phyloP scores from a whole-genome alignment of 495 filamentous ascomycete genomes.

The Xylaria palmicola region DNA sequence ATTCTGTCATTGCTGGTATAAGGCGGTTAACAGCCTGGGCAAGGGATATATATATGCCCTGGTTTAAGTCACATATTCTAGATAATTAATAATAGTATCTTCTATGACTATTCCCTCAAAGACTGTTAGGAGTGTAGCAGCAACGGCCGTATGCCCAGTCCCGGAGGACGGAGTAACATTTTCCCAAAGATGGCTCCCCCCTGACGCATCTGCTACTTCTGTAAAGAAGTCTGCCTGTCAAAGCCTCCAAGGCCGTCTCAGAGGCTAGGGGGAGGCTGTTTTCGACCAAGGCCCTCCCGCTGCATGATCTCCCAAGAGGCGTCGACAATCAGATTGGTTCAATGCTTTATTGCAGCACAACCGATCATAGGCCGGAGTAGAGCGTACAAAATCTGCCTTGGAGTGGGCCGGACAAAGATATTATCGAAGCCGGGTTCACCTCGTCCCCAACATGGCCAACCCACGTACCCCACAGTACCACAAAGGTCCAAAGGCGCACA shows the following conservation, averaged over 20 bases:
- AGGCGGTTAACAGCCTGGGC: constrained; percentile 8
- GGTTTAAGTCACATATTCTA: constrained; percentile 11
- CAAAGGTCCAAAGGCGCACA: background rate
- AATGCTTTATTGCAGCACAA: background rate
- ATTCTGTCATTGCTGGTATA: constrained; percentile 9
- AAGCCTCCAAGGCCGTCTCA: background rate
- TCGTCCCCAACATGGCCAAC: background rate
- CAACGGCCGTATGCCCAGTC: background rate
- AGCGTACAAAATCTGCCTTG: background rate
- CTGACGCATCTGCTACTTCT: background rate
- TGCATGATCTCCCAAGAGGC: background rate
- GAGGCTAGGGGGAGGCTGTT: background rate
- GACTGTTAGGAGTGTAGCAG: no score
- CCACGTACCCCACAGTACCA: background rate
- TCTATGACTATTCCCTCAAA: no score
- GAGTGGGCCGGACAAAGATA: background rate
- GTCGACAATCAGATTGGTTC: background rate
- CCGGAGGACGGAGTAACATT: background rate
- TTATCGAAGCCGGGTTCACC: background rate
- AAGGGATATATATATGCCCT: constrained; percentile 11
- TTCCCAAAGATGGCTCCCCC: background rate
- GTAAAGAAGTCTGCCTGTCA: background rate
- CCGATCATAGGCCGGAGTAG: background rate
- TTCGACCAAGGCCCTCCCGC: background rate
- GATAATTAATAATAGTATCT: background rate